Evolutionary conservation across 352 stramenopile genomes (phyloP).

Genomic region (Phytophthora pini): DNA sequence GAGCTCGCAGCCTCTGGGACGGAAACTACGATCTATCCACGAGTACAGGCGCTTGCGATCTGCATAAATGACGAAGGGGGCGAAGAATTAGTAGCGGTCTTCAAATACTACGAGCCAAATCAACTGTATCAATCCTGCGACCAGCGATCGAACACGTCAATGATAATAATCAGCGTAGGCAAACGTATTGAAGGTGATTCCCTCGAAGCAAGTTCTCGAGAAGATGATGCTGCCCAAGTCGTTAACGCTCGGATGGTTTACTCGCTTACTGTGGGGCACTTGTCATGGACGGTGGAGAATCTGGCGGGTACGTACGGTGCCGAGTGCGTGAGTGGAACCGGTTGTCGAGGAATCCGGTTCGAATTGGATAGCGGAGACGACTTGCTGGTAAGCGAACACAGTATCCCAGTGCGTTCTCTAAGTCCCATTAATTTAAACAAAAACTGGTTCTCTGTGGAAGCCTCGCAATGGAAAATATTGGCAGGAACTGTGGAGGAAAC

Average conservation of each 20-base stretch:
- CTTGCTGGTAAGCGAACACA: constrained; percentile 2
- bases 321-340: neutral
- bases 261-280: too few species aligned
- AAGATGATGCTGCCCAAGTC: too few species aligned
- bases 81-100: too few species aligned
- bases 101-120: too few species aligned
- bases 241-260: too few species aligned
- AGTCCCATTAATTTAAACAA: constrained; percentile 17
- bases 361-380: neutral
- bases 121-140: too few species aligned
- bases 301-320: neutral
- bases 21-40: constrained; percentile 12
- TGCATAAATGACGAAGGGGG: constrained; percentile 9
- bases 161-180: too few species aligned
- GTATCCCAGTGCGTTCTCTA: constrained; percentile 1
- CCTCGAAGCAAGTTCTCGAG: too few species aligned
- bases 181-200: too few species aligned
- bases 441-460: constrained; percentile 4
- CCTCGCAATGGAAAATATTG: constrained; percentile 14
- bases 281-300: neutral
- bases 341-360: constrained; percentile 7
- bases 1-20: neutral
- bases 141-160: too few species aligned
- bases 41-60: constrained; percentile 22
- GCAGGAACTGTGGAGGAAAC: constrained; percentile 11